Conservation (phyloP, 116 monocot species). For the Cymodocea nodosa region DNA sequence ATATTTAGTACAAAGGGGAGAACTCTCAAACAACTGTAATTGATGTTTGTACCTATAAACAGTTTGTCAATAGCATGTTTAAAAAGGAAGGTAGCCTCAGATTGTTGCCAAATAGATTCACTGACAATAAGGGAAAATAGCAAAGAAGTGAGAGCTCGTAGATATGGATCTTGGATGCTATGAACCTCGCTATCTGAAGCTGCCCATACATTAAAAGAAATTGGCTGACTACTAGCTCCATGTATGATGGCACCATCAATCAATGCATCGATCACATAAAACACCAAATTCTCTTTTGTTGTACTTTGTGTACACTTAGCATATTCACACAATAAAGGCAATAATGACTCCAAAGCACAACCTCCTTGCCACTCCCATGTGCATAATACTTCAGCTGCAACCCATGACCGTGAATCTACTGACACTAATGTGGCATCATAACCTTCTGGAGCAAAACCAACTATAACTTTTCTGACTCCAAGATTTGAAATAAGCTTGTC, state of each 20-base stretch:
- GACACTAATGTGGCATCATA: slow-evolving; percentile 5
- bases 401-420: slow-evolving; percentile 56
- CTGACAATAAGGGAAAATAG: slow-evolving; percentile 36
- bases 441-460: slow-evolving; percentile 12
- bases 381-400: slow-evolving; percentile 93
- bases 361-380: slow-evolving; percentile 77
- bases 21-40: slow-evolving; percentile 52
- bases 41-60: slow-evolving; percentile 19
- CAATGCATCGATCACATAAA: slow-evolving; percentile 42
- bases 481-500: slow-evolving; percentile 52
- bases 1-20: slow-evolving; percentile 68
- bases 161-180: slow-evolving; percentile 50
- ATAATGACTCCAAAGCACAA: slow-evolving; percentile 38
- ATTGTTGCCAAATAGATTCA: slow-evolving; percentile 35
- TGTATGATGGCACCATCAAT: slow-evolving; percentile 53
- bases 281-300: slow-evolving; percentile 16
- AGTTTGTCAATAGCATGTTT: slow-evolving; percentile 40
- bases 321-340: slow-evolving; percentile 49
- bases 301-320: slow-evolving; percentile 22
- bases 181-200: slow-evolving; percentile 56
- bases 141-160: slow-evolving; percentile 66
- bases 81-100: slow-evolving; percentile 44
- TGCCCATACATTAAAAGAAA: slow-evolving; percentile 55
- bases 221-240: slow-evolving; percentile 24
- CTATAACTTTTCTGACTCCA: slow-evolving; percentile 38